Base-by-base conservation (phyloP, 2,329 filamentous ascomycete species). In the Cladosporium sp. region DNA sequence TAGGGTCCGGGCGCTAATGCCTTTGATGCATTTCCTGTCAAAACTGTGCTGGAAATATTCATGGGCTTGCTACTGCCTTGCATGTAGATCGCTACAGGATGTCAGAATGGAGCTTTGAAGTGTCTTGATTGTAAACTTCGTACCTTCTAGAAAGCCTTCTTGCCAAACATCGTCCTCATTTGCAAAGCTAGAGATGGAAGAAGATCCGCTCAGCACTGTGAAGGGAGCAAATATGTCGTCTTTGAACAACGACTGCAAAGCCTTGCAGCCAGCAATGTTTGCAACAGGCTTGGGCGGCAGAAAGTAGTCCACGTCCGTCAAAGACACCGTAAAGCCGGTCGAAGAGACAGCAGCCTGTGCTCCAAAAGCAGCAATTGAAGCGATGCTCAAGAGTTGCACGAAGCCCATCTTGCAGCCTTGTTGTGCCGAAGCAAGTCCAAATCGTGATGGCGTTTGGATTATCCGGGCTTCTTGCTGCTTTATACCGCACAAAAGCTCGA, bases 1-100 rank as follows among this genome's bases (percentile, higher is more conserved):
- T 82, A 82, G 1, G 79, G 78, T 0, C 79, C 79, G 11, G 73
- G 61, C 11, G 75, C 72, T 3, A 81, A 60, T 38, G 30, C 8
- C 1, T 14, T 49, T 30, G 54, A 47, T 5, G 25, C 38, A 8
- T 28, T 15, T 25, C 47, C 47, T n/a, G 9, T 15, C 17, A 50
- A 2, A 22, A 50, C 15, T 50, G 47, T 50, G 47, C 47, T 37
- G 47, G 47, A 50, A 19, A 19, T 11, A 6, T 50, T 50, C 12
- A 20, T 7, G 2, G 47, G 47, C 17, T 50, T 37, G 28, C 8
- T 22, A 9, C 47, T n/a, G 14, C 17, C 30, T 20, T 50, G 47
- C 22, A 37, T 37, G 5, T 50, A 50, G 8, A 50, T 50, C 17
- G 47, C 47, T 50, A 20, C 15, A 8, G 14, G 4, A 22, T 8